These are phyloP conservation scores for Fraxinus sp. DNA, from an alignment of 305 asterid species.

Conservation along the genomic window DNA sequence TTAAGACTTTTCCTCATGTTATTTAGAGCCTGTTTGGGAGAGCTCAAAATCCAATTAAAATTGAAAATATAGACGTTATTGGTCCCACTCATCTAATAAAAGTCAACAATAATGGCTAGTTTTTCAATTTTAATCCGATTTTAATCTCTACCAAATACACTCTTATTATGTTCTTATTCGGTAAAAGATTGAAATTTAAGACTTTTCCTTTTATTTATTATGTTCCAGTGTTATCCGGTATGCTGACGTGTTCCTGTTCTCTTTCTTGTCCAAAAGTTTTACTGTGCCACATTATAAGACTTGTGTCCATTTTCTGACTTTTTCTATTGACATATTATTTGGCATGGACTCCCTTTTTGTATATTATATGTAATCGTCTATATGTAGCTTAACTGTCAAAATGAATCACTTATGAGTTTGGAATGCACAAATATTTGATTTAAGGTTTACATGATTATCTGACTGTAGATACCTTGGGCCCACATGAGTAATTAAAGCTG, in stretches of 20 bases:
- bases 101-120: too few relatives aligned
- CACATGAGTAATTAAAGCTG: not conserved
- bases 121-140: too few relatives aligned
- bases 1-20: not conserved
- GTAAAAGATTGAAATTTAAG: not conserved
- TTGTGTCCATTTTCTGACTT: not conserved
- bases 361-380: not conserved
- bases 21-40: not conserved
- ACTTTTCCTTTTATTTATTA: not conserved
- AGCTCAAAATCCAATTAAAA: too few relatives aligned
- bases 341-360: not conserved
- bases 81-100: too few relatives aligned
- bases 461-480: not conserved
- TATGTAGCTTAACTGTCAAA: not conserved
- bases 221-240: not conserved
- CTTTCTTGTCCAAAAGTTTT: not conserved
- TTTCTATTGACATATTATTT: not conserved
- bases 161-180: not conserved
- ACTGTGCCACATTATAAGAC: not conserved
- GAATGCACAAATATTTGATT: not conserved
- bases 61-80: too few relatives aligned
- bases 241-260: not conserved
- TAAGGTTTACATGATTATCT: not conserved
- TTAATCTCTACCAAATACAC: too few relatives aligned
- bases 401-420: not conserved